Evolutionary conservation across 225 moss, liverwort and hornwort genomes (phyloP), one percentile per base, ranked within the genome.

Genomic region (Pleurozium schreberi): DNA sequence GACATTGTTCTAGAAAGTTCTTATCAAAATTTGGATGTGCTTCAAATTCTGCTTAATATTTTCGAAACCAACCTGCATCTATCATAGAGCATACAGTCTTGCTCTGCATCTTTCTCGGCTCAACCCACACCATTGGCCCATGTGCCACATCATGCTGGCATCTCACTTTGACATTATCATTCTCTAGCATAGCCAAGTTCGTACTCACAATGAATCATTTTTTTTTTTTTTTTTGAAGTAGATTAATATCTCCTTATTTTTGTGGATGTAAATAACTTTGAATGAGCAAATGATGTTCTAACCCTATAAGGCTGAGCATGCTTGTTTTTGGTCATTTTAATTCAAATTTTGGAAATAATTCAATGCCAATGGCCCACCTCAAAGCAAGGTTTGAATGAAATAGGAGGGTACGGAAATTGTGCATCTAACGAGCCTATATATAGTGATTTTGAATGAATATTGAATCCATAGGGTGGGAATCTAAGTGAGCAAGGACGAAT

Each of bases 31-130:
- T 42, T 70, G 25, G 23, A 42, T 1, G 2, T 14, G 3, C 16
- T 25, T 28, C 17, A 28, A 73, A 28, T 45, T 71, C 26, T 70
- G 14, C 15, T 70, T 42, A 1, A 27, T 0, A 71, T 43, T 47
- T 43, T 47, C 0, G 0, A 74, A 74, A 30, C 30, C 18, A 18
- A 30, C 4, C 1, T 0, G 0, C 3, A 27, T n/a, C n/a, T n/a
- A n/a, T n/a, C 3, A 0, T 43, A 9, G 27, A 43, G 2, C 2
- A 16, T 27, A 71, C 27, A 26, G 6, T 28, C 28, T 45, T 73
- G 0, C 17, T 18, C 1, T 43, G 5, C 43, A 43, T 9, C 1
- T 26, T 42, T 43, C 5, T 71, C 1, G 9, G 5, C 0, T 15
- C 8, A 8, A 15, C 13, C 40, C 14, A 40, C 27, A 42, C 15